Evolutionary conservation across 306 rosid species (phyloP).

Genomic region (Ammopiptanthus mongolicus): DNA sequence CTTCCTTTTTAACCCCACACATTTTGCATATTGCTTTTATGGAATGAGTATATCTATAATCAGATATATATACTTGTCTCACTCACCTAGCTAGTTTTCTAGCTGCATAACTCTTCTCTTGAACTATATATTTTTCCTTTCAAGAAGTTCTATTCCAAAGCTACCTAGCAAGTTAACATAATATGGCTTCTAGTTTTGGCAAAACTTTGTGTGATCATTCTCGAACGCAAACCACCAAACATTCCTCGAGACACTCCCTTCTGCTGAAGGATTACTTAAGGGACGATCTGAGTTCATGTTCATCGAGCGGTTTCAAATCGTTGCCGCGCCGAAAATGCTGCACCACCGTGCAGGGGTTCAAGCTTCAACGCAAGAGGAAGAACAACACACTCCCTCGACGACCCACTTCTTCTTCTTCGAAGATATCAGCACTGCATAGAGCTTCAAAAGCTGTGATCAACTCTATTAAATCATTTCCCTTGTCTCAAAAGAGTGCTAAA

Average conservation of each 20-base stretch:
- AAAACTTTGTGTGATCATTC: constrained; percentile 2
- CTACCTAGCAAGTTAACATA: neutral
- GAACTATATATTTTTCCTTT: neutral
- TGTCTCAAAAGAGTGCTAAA: neutral
- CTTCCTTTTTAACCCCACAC: neutral
- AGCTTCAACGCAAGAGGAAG: neutral
- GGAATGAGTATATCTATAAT: too few species aligned
- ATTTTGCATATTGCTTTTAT: neutral
- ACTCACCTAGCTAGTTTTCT: too few species aligned
- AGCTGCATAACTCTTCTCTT: too few species aligned
- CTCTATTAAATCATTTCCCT: constrained; percentile 44
- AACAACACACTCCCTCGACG: neutral
- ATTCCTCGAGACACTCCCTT: constrained; percentile 10
- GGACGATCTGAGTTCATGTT: constrained; percentile 71
- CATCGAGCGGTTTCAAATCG: constrained; percentile 79
- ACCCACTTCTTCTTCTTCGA: constrained; percentile 15
- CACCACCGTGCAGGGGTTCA: constrained; percentile 32
- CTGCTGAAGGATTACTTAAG: constrained; percentile 66
- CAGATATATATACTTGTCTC: too few species aligned
- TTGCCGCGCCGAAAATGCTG: constrained; percentile 77
- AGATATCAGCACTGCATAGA: constrained; percentile 41
- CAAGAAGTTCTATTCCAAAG: too few species aligned
- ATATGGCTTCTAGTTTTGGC: constrained; percentile 30
- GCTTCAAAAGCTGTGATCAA: constrained; percentile 56
- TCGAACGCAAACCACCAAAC: constrained; percentile 9